These are phyloP conservation scores for Cokeromyces recurvatus DNA, from an alignment of 371 early-diverging fungal species.

Conservation along the genomic window DNA sequence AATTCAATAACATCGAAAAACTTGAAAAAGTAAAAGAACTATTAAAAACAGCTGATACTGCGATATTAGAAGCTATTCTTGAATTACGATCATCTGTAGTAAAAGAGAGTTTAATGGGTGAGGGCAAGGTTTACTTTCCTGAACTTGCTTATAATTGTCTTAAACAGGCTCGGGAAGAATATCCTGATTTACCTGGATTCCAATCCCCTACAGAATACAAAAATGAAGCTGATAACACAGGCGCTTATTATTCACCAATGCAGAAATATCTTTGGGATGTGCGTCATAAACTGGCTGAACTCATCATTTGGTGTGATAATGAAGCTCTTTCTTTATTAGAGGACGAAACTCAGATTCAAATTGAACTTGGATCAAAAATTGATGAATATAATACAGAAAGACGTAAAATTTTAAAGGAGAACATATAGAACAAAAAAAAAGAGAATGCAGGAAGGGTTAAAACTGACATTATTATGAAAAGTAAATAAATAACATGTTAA, in stretches of 20 bases:
- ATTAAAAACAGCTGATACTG: conserved; percentile 23
- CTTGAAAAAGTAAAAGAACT: conserved; percentile 28
- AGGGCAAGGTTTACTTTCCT: conserved; percentile 42
- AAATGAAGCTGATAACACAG: conserved; percentile 35
- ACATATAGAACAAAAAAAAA: too few relatives aligned
- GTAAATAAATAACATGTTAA: too few relatives aligned
- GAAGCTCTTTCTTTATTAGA: conserved; percentile 8
- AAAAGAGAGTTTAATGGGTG: conserved; percentile 17
- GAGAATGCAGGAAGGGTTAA: too few relatives aligned
- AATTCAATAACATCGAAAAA: conserved; percentile 12
- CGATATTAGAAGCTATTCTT: conserved; percentile 41
- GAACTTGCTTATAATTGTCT: conserved; percentile 35
- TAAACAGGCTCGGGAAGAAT: conserved; percentile 32
- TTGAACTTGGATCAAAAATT: conserved; percentile 11
- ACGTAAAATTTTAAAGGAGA: conserved; percentile 15
- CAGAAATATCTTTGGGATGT: conserved; percentile 48
- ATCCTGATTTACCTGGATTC: conserved; percentile 37
- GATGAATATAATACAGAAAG: conserved; percentile 20
- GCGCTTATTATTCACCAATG: conserved; percentile 45
- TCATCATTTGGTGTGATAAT: conserved; percentile 19
- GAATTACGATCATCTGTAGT: conserved; percentile 24
- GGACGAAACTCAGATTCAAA: conserved; percentile 10
- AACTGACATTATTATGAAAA: too few relatives aligned
- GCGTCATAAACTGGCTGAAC: conserved; percentile 14
- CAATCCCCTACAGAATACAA: conserved; percentile 30